phyloP scores from a whole-genome alignment of 306 rosid genomes.

The Betula pendula region DNA sequence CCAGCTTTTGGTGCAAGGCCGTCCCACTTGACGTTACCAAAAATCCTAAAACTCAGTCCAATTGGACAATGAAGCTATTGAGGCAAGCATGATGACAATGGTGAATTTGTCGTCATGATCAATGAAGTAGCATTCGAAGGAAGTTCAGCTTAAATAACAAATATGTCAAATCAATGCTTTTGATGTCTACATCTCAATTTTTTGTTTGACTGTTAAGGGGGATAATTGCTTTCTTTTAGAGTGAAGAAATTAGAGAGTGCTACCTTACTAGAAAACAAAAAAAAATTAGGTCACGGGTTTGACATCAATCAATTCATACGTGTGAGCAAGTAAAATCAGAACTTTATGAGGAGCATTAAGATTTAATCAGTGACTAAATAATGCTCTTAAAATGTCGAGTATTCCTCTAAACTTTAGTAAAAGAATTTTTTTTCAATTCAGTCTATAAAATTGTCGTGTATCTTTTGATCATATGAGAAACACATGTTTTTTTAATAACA shows the following conservation, averaged over 20 bases:
- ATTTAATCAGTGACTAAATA: background rate
- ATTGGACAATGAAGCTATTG: background rate
- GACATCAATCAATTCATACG: background rate
- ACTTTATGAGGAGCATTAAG: background rate
- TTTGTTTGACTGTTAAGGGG: background rate
- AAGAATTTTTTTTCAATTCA: no score
- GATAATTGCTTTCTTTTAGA: background rate
- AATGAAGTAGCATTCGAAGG: background rate
- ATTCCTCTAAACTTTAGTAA: no score
- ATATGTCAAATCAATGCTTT: background rate
- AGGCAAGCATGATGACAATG: background rate
- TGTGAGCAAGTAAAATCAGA: background rate
- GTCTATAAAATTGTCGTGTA: no score
- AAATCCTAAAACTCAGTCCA: slow-evolving; percentile 20
- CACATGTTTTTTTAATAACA: no score
- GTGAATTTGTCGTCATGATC: background rate
- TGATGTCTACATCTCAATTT: background rate
- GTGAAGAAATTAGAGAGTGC: background rate
- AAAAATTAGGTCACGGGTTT: background rate
- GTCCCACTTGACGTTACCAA: background rate
- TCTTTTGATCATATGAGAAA: no score
- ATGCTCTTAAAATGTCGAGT: background rate
- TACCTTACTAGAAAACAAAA: background rate
- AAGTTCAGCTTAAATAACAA: background rate
- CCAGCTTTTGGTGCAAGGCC: background rate